phyloP scores from a whole-genome alignment of 768 basidiomycete species.

The Mycena filopes region DNA sequence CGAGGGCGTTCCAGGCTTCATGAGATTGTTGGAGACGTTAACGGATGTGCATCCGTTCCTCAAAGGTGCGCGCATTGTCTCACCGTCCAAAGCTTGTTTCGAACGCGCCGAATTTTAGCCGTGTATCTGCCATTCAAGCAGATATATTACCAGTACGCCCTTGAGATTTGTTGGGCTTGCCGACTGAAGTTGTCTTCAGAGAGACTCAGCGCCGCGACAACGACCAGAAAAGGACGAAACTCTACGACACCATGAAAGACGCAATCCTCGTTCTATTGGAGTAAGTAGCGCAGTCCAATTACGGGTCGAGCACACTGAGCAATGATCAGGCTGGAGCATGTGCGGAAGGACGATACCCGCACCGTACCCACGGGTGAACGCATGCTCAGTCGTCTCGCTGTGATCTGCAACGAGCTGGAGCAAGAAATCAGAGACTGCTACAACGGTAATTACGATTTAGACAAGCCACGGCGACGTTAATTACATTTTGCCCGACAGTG shows the following conservation, averaged over 20 bases:
- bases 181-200: constrained; percentile 8
- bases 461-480: neutral
- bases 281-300: neutral
- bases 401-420: constrained; percentile 21
- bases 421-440: constrained; percentile 26
- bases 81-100: neutral
- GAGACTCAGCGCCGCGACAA: constrained; percentile 23
- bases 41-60: constrained; percentile 28
- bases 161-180: neutral
- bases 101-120: constrained; percentile 7
- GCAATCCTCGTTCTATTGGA: constrained; percentile 22
- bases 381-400: constrained; percentile 18
- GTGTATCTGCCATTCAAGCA: constrained; percentile 26
- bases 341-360: constrained; percentile 14
- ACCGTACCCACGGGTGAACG: constrained; percentile 13
- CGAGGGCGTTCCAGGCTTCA: constrained; percentile 24
- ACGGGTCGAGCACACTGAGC: neutral
- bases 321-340: constrained; percentile 8
- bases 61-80: neutral
- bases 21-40: constrained; percentile 22
- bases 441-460: constrained; percentile 13
- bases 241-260: constrained; percentile 25
- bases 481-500: neutral
- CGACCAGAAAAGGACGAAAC: constrained; percentile 13
- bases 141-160: constrained; percentile 23